Base-by-base conservation (phyloP, 2,329 filamentous ascomycete genomes). In the Cercospora sp. region DNA sequence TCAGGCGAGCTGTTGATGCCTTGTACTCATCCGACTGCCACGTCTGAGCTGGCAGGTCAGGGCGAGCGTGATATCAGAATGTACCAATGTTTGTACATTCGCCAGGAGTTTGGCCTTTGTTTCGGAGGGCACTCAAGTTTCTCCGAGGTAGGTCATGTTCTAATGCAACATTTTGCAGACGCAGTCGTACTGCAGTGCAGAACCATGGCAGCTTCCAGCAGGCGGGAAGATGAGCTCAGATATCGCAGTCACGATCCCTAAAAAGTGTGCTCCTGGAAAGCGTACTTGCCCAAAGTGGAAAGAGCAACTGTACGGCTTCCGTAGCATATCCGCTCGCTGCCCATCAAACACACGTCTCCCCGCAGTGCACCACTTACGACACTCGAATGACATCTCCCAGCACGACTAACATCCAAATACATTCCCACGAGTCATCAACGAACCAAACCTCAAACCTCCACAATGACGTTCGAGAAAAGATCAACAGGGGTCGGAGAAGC, bases 401-500 rank as follows among this genome's bases (percentile, higher is more conserved):
- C 36, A 42, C 8, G n/a, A n/a, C n/a, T n/a, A n/a, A n/a, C n/a
- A n/a, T n/a, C 12, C 18, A 12, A 48, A 23, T 12, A 48, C 45
- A 48, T 42, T 8, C n/a, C 6, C 36, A 42, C 36, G 36, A 42
- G 36, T 42, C 36, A 48, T 48, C 18, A 23, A 48, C 18, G 5
- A 20, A 48, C 8, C n/a, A 5, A 16, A 36, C 12, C n/a, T 6
- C 2, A 45, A 45, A 18, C n/a, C 18, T 26, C 45, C 18, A 53
- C 5, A 12, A 53, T n/a, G 48, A 53, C 48, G 23, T 16, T 2
- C 48, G 16, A 23, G 20, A 48, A 48, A 58, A 33, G 55, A 58
- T 58, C 55, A 33, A 20, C 55, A 58, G 55, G 55, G 18, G 55
- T 33, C 55, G 55, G 55, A 58, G 55, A 16, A 33, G 55, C 26